A percentile compares a stretch with the other conserved stretches of the same genome.
Evolutionary conservation across 129 eudicot genomes (phyloP).

Genomic region (Calendula officinalis): DNA sequence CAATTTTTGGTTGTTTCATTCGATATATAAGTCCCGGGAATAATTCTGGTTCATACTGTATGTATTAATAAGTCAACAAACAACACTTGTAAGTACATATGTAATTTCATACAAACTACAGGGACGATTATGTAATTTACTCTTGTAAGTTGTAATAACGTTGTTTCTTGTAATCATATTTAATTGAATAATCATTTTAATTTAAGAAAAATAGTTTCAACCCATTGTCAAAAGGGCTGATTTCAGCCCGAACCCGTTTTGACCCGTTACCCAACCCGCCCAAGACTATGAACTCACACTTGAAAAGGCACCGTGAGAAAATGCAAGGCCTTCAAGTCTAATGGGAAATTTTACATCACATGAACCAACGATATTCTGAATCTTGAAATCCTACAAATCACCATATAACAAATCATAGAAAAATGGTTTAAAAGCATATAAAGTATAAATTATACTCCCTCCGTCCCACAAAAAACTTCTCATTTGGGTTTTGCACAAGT

Average conservation of each 20-base stretch:
- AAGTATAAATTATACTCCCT: background rate
- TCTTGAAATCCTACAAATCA: constrained; percentile 67
- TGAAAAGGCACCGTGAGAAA: constrained; percentile 78
- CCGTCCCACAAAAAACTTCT: no score
- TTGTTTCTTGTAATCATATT: no score
- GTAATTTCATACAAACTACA: no score
- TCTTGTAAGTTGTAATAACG: no score
- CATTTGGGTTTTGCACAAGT: no score
- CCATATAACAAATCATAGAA: background rate
- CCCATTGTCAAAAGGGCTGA: no score
- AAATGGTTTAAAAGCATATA: background rate
- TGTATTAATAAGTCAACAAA: constrained; percentile 8
- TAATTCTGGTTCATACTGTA: constrained; percentile 86
- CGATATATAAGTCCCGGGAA: constrained; percentile 81
- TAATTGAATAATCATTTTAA: no score
- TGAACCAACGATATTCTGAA: constrained; percentile 88
- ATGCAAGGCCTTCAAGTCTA: no score
- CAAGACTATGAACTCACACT: constrained; percentile 48
- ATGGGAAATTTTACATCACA: constrained; percentile 51
- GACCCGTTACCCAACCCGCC: no score
- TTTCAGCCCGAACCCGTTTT: no score
- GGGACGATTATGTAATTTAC: background rate
- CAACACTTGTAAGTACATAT: constrained; percentile 3
- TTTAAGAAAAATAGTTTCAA: no score
- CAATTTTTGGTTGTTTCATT: constrained; percentile 27